Conservation (phyloP, 768 basidiomycete genomes). For the Hemileccinum rubropunctum region DNA sequence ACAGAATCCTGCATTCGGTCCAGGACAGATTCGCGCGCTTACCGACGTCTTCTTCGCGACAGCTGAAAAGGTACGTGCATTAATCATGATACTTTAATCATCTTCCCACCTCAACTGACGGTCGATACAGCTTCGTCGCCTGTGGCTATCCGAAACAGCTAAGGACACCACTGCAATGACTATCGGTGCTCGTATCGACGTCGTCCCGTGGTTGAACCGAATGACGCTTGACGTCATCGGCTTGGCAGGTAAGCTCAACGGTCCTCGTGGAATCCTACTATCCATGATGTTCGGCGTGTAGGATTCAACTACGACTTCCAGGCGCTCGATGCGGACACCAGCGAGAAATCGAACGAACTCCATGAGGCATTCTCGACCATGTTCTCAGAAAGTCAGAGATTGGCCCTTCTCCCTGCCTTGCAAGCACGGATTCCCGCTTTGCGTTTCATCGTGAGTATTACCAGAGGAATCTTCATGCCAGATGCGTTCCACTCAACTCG, state of each 20-base stretch:
- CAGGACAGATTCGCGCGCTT: constrained; percentile 55
- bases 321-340: constrained; percentile 20
- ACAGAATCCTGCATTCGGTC: constrained; percentile 62
- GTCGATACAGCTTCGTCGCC: constrained; percentile 39
- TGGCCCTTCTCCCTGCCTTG: constrained; percentile 28
- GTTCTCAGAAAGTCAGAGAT: constrained; percentile 1
- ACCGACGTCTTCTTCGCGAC: constrained; percentile 59
- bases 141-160: constrained; percentile 36
- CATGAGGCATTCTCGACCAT: constrained; percentile 32
- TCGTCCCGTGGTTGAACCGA: constrained; percentile 31
- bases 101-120: too few species aligned
- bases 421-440: constrained; percentile 37
- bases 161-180: constrained; percentile 18
- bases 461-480: neutral
- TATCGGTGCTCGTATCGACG: constrained; percentile 24
- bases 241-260: constrained; percentile 30
- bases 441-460: constrained; percentile 40
- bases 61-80: constrained; percentile 24
- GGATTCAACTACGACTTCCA: constrained; percentile 39
- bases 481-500: too few species aligned
- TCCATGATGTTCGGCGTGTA: neutral
- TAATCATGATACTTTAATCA: too few species aligned
- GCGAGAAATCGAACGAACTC: constrained; percentile 30
- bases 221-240: constrained; percentile 41
- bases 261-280: too few species aligned